Conservation (phyloP, 192 early-diverging fungal species). For the Coemansia biformis region DNA sequence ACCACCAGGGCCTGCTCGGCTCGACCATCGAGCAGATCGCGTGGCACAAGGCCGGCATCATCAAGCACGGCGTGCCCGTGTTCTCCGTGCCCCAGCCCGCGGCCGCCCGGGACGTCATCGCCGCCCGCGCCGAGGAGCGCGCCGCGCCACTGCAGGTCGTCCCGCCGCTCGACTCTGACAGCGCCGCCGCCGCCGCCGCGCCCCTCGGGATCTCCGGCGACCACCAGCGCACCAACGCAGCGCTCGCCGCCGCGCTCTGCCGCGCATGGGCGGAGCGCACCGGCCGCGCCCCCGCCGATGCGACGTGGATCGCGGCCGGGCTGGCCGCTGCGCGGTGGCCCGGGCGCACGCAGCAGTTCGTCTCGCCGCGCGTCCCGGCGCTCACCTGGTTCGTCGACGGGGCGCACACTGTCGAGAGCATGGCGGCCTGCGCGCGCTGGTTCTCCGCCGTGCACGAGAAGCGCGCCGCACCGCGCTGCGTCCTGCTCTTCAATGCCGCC, state of each 20-base stretch:
- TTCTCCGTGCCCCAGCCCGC: conserved; percentile 66
- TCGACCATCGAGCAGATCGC: conserved; percentile 72
- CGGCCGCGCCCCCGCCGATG: neutral
- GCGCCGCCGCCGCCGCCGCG: too few species aligned
- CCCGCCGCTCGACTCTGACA: neutral
- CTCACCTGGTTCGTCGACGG: conserved; percentile 85
- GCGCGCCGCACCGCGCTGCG: conserved; percentile 33
- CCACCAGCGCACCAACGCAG: conserved; percentile 84
- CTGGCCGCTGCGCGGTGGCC: conserved; percentile 72
- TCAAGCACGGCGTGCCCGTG: conserved; percentile 66
- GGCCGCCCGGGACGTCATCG: conserved; percentile 63
- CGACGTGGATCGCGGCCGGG: conserved; percentile 42
- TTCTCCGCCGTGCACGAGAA: conserved; percentile 23
- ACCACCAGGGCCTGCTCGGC: conserved; percentile 67
- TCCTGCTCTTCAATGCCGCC: conserved; percentile 88
- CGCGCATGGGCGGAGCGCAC: conserved; percentile 61
- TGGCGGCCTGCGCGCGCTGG: conserved; percentile 58
- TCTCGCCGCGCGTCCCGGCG: conserved; percentile 38
- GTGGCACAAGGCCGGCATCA: conserved; percentile 82
- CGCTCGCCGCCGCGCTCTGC: conserved; percentile 68
- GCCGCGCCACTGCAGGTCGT: conserved; percentile 46
- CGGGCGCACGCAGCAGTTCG: conserved; percentile 78
- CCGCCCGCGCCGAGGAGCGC: conserved; percentile 62
- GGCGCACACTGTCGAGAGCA: conserved; percentile 89
- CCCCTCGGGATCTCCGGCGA: conserved; percentile 74